These are phyloP conservation scores for Bondarzewia mesenterica DNA, from an alignment of 1,284 basidiomycete genomes.

Conservation along the genomic window DNA sequence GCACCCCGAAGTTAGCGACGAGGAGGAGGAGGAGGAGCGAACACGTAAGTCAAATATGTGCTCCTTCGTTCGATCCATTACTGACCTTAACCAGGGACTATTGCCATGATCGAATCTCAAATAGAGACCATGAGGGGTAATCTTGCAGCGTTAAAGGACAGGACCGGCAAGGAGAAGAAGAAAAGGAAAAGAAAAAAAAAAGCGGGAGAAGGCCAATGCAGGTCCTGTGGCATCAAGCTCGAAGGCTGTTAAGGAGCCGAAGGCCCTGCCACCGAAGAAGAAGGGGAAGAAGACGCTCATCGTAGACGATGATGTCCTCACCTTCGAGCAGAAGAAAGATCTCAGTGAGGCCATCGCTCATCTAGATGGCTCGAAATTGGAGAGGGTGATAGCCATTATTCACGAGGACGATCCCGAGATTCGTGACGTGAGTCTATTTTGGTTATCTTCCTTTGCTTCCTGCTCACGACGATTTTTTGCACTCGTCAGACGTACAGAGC, in stretches of 20 bases:
- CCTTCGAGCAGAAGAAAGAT: slow-evolving; percentile 94
- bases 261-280: slow-evolving; percentile 40
- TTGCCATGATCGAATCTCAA: too few species aligned
- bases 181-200: slow-evolving; percentile 49
- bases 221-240: too few species aligned
- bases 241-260: slow-evolving; percentile 37
- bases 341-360: slow-evolving; percentile 84
- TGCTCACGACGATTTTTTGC: slow-evolving; percentile 8
- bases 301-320: slow-evolving; percentile 62
- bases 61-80: too few species aligned
- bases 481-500: slow-evolving; percentile 41
- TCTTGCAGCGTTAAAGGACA: slow-evolving; percentile 46
- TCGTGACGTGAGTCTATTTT: slow-evolving; percentile 61
- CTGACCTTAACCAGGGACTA: too few species aligned
- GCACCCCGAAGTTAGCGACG: slow-evolving; percentile 37
- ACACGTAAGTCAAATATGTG: slow-evolving; percentile 65
- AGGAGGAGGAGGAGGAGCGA: slow-evolving; percentile 36
- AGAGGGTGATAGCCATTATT: slow-evolving; percentile 86
- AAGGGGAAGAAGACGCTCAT: slow-evolving; percentile 34
- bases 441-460: slow-evolving; percentile 5
- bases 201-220: too few species aligned
- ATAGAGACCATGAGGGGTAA: slow-evolving; percentile 59
- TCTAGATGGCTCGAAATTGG: slow-evolving; percentile 71
- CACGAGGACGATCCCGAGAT: slow-evolving; percentile 85
- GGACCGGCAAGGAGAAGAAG: slow-evolving; percentile 20